Percentiles rank a stretch among this genome's conserved stretches.
These are phyloP conservation scores for Pleurotus eryngii DNA, from an alignment of 768 basidiomycete species.

Conservation along the genomic window DNA sequence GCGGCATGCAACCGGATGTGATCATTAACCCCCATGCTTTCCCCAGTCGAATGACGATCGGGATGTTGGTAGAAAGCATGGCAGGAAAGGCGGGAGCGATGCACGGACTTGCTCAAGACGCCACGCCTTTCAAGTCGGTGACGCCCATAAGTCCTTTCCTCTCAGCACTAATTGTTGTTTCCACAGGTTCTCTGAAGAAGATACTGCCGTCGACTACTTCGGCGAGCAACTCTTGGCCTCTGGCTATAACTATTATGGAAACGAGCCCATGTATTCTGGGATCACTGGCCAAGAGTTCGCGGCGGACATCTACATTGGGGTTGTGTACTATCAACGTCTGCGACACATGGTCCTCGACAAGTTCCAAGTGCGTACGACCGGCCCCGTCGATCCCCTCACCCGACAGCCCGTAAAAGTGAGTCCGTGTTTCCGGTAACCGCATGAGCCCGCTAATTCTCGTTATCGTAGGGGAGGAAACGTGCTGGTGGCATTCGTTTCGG, in stretches of 20 bases:
- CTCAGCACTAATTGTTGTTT: constrained; percentile 10
- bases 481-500: constrained; percentile 99
- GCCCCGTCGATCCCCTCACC: constrained; percentile 93
- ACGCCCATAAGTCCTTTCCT: constrained; percentile 5
- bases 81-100: constrained; percentile 99
- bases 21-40: constrained; percentile 99
- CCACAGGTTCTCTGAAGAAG: constrained; percentile 86
- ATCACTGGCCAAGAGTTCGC: constrained; percentile 98
- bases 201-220: constrained; percentile 97
- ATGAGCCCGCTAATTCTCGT: not conserved
- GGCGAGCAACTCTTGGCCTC: constrained; percentile 90
- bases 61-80: constrained; percentile 99
- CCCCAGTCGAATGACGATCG: constrained; percentile 99
- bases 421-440: not conserved
- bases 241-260: constrained; percentile 98
- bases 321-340: constrained; percentile 97
- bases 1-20: constrained; percentile 97
- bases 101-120: constrained; percentile 98
- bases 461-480: constrained; percentile 85
- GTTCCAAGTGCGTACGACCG: constrained; percentile 98
- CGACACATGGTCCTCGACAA: constrained; percentile 99
- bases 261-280: constrained; percentile 99
- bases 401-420: constrained; percentile 94
- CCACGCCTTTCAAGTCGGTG: constrained; percentile 92
- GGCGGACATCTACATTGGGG: constrained; percentile 97